Evolutionary conservation across 257 asterid species (phyloP).

Genomic region (Solanum tarijense): DNA sequence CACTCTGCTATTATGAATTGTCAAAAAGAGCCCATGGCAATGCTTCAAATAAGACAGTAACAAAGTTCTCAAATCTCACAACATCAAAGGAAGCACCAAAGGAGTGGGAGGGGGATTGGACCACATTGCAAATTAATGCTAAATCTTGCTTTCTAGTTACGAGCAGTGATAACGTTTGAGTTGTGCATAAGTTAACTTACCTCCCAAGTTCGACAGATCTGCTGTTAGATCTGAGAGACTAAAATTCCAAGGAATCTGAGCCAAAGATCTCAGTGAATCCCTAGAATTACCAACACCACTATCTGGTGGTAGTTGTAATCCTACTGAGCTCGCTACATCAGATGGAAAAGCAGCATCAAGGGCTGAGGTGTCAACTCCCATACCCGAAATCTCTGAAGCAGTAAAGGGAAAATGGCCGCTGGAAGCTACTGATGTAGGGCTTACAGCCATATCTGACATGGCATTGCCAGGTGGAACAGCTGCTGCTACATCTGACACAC

Average conservation of each 20-base stretch:
- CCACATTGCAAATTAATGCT: neutral
- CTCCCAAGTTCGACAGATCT: slow-evolving; percentile 80
- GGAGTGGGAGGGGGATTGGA: neutral
- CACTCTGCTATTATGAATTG: neutral
- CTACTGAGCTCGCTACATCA: slow-evolving; percentile 72
- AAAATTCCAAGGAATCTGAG: slow-evolving; percentile 90
- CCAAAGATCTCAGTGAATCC: slow-evolving; percentile 73
- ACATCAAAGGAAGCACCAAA: neutral
- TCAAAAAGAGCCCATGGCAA: neutral
- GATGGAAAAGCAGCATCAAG: slow-evolving; percentile 83
- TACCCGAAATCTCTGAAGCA: slow-evolving; percentile 75
- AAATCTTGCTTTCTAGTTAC: neutral
- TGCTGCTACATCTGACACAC: slow-evolving; percentile 43
- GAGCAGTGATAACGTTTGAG: neutral
- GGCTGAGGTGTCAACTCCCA: slow-evolving; percentile 74
- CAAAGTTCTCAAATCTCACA: neutral
- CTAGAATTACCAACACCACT: slow-evolving; percentile 74
- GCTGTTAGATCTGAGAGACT: slow-evolving; percentile 93
- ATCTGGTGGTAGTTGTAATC: slow-evolving; percentile 73
- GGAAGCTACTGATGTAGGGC: slow-evolving; percentile 91
- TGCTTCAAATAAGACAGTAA: neutral
- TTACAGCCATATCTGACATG: slow-evolving; percentile 71
- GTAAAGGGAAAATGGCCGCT: slow-evolving; percentile 88
- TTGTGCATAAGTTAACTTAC: slow-evolving; percentile 19
- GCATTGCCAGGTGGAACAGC: slow-evolving; percentile 56